Evolutionary conservation across 202 grass and related monocot species (phyloP), one percentile per base, ranked within the genome.

Genomic region (Brachypodium distachyon): DNA sequence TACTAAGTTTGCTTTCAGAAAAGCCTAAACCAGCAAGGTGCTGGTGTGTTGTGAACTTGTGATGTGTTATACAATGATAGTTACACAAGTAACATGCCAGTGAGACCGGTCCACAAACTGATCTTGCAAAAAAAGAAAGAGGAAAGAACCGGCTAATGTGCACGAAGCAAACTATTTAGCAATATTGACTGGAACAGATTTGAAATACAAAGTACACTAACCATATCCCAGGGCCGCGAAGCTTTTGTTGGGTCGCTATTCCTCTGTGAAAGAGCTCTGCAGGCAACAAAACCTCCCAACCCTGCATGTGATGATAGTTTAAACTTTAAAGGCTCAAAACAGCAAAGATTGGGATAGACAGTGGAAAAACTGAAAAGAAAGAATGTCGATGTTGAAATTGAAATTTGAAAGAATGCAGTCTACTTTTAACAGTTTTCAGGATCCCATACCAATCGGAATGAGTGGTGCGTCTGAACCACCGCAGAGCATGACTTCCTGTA

Each of bases 401-500:
- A 16, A 52, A 11, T 52, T n/a, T 21, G 67, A 60, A 71, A 78
- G 3, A 50, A 50, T 59, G 41, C 0, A 12, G 57, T 58, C 27
- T 58, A 43, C 7, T 42, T 55, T 55, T 56, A 74, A 60, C 4
- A 67, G 7, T 55, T 33, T 67, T 41, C 26, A 59, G 14, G 34
- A 44, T 5, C n/a, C 84, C 79, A 12, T 69, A 99, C 96, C 96
- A 72, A 95, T 99, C 39, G 96, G 96, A 72, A 99, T 92, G 59
- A 99, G 77, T 6, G 89, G 89, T 57, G 91, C 89, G 85, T 99
- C 92, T 83, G 96, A 99, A 81, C 96, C 96, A 90, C 96, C 96
- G 58, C 96, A 99, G 65, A 99, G 96, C 96, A 99, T 99, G 70
- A 96, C 69, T 73, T 99, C 90, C 96, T 99, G 61, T 50, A 99